Evolutionary conservation across 2,329 filamentous ascomycete species (phyloP), one percentile per base, ranked within the genome.

Genomic region (Coleophoma crateriformis): DNA sequence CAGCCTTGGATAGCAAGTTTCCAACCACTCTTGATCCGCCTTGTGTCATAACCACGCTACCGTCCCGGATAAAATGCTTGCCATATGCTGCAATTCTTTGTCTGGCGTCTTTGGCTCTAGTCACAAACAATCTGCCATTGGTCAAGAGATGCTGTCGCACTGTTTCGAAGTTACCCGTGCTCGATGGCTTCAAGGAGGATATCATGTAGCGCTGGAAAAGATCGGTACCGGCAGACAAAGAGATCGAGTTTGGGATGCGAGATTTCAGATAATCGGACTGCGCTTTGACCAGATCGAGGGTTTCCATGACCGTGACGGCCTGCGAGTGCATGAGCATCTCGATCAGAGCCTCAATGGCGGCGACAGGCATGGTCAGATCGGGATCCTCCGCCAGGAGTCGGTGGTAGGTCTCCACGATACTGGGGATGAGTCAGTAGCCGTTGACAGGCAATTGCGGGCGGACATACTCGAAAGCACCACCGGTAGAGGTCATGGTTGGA

Each of bases 181-280:
- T 73, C 58, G 22, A 77, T 60, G 62, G 73, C 34, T 65, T 64
- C 33, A 85, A 75, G 55, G 78, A 90, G 50, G 84, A 83, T 62
- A 96, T 86, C 59, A 99, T 82, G 70, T 95, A 97, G 66, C 92
- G 87, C 67, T 94, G 88, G 75, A 99, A 97, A 51, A 97, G 82
- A 67, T 96, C 91, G 52, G 91, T 96, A 61, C 94, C 94, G 49
- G 95, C 94, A 45, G 88, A 90, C 14, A 97, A 82, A 4, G 91
- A 92, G 50, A 97, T 88, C 13, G 91, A 88, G 71, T 99, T 97
- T 7, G 86, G 78, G 47, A 95, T 86, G 17, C 84, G 82, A 50
- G 77, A 76, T 68, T 91, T 92, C 56, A 99, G 81, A 61, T 83
- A 81, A 47, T 81, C 76, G 46, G 89, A 92, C 65, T 94, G 85